Conservation (phyloP, 1,139 yeast species). For the Blastobotrys raffinosifermentans region DNA sequence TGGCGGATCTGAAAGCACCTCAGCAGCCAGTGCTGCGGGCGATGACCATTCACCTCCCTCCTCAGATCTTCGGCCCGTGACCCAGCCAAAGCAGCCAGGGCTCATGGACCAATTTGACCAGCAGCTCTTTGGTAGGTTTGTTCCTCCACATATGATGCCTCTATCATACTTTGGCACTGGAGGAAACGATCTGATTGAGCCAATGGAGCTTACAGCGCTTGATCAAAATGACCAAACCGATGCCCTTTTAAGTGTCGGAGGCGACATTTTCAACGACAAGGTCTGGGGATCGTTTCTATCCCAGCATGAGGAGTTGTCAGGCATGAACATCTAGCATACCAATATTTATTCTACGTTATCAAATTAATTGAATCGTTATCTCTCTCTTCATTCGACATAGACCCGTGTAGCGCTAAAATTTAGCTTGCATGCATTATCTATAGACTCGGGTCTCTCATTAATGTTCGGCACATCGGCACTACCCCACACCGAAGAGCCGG, state of each 20-base stretch:
- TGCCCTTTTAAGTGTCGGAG: not conserved
- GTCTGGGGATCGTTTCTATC: constrained; percentile 30
- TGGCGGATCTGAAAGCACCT: not conserved
- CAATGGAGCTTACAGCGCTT: not conserved
- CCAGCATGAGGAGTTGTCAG: constrained; percentile 27
- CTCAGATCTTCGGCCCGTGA: not conserved
- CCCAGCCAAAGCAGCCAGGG: constrained; percentile 1
- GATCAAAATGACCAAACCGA: not conserved
- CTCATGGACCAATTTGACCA: constrained; percentile 3
- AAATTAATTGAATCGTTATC: not conserved
- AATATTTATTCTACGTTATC: not conserved
- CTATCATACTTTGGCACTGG: constrained; percentile 1
- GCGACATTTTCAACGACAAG: constrained; percentile 5
- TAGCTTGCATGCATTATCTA: no score
- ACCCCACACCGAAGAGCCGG: no score
- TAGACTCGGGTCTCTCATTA: no score
- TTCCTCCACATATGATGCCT: constrained; percentile 4
- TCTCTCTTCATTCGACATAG: not conserved
- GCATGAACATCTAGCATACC: constrained; percentile 18
- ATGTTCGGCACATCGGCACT: no score
- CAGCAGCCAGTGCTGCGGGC: not conserved
- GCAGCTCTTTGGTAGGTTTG: constrained; percentile 2
- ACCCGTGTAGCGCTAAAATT: no score
- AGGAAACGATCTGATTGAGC: constrained; percentile 1
- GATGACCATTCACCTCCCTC: not conserved